Base-by-base conservation (phyloP, 1,284 basidiomycete genomes). In the Boletus mariae region DNA sequence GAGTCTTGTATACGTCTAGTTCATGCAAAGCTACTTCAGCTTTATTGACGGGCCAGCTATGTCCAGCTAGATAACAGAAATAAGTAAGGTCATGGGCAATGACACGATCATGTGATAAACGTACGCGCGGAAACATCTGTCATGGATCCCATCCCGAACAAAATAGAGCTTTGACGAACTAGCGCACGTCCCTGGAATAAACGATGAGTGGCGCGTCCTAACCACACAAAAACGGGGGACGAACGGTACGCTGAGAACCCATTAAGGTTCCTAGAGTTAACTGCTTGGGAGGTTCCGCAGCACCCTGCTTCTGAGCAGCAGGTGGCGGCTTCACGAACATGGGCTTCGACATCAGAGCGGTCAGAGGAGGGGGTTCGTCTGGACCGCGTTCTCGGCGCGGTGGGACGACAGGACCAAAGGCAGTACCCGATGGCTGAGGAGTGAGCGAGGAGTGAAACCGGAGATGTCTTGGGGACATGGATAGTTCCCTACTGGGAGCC, bases 1-100 rank as follows among this genome's bases (percentile, higher is more conserved):
- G 87, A 1, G 85, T 90, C 70, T 83, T 85, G 72, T 89, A 90
- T 37, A 84, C 76, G 57, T 90, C 87, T 40, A 89, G 70, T 58
- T 86, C 83, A 47, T 83, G 80, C 5, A 89, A 74, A 20, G 82
- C 82, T 56, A 79, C 77, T 67, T 87, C 83, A 26, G 85, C 82
- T 15, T 79, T 72, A 46, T 75, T 80, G 57, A 73, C 64, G 3
- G 75, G 72, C 52, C 67, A 73, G 26, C 56, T 62, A 51, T 71
- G 64, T 58, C 69, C 67, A 68, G 58, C 57, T 54, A 40, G 23
- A 55, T n/a, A 49, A 11, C 50, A 40, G 26, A 54, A n/a, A 46
- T 23, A 45, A 54, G 51, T 67, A 32, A 57, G 48, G 9, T 15
- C 10, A 32, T 9, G 53, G 32, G 29, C 25, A 11, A 49, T 49